Evolutionary conservation across 768 basidiomycete species (phyloP).

Genomic region (Mycena latifolia): DNA sequence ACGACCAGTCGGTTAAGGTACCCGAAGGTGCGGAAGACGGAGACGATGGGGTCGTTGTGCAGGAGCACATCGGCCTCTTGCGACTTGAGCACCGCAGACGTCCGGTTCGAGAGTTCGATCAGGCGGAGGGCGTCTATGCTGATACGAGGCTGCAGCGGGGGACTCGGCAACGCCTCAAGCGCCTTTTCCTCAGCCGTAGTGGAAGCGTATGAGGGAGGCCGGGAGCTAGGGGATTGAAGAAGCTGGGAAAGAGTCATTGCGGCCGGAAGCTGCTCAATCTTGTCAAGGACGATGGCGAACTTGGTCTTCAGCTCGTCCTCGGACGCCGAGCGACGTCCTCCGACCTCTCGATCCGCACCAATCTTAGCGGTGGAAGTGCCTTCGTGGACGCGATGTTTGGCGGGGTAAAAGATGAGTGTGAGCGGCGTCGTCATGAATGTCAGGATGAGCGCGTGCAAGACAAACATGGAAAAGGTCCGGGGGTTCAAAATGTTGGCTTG

Average conservation of each 20-base stretch:
- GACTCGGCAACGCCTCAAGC: slow-evolving; percentile 33
- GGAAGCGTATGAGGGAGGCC: slow-evolving; percentile 6
- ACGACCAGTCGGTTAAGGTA: slow-evolving; percentile 76
- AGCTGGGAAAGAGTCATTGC: slow-evolving; percentile 88
- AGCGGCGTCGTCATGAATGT: slow-evolving; percentile 91
- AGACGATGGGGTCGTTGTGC: slow-evolving; percentile 77
- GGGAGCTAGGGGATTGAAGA: slow-evolving; percentile 56
- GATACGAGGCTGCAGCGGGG: slow-evolving; percentile 40
- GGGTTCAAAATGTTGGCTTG: slow-evolving; percentile 71
- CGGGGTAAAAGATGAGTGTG: slow-evolving; percentile 82
- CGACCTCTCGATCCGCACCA: slow-evolving; percentile 37
- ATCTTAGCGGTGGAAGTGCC: slow-evolving; percentile 26
- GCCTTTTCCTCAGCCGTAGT: slow-evolving; percentile 46
- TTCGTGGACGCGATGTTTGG: slow-evolving; percentile 61
- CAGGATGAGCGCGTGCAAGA: slow-evolving; percentile 80
- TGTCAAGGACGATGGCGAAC: slow-evolving; percentile 84
- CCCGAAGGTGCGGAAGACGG: slow-evolving; percentile 84
- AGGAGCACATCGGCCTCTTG: slow-evolving; percentile 80
- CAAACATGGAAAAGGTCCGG: slow-evolving; percentile 90
- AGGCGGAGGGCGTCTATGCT: slow-evolving; percentile 85
- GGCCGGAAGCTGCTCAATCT: slow-evolving; percentile 83
- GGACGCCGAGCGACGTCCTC: slow-evolving; percentile 32
- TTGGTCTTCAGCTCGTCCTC: slow-evolving; percentile 63
- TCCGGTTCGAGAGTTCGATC: slow-evolving; percentile 90
- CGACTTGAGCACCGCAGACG: slow-evolving; percentile 88